A percentile compares a stretch with the other conserved stretches of the same genome.
Conservation (phyloP, 257 asterid genomes). For the Solanum chaucha region DNA sequence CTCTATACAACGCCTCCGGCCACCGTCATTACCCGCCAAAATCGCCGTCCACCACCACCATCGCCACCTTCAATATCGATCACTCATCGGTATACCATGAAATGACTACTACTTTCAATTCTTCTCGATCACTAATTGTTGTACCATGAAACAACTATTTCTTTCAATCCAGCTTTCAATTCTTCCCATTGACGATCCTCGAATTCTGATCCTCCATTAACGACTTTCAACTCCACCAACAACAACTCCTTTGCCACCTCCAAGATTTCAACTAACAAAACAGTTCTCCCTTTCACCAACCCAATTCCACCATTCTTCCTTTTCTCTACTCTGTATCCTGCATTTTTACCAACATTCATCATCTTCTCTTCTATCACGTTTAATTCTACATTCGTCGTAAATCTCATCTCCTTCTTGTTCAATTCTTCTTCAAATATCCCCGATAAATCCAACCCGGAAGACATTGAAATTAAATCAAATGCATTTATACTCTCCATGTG, state of each 20-base stretch:
- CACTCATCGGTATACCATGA: background rate
- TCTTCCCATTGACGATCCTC: constrained; percentile 70
- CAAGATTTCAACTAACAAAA: constrained; percentile 37
- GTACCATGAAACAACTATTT: constrained; percentile 41
- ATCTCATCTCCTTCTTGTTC: constrained; percentile 52
- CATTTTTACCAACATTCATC: constrained; percentile 29
- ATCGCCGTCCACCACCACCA: background rate
- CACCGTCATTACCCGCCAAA: background rate
- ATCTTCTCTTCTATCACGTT: constrained; percentile 54
- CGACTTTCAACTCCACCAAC: constrained; percentile 62
- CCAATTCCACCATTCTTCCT: constrained; percentile 50
- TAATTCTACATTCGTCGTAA: constrained; percentile 30
- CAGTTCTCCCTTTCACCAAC: constrained; percentile 43
- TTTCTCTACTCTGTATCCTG: constrained; percentile 44
- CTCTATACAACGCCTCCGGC: background rate
- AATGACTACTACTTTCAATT: too few relatives aligned
- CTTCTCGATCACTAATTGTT: background rate
- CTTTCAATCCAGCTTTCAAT: constrained; percentile 38
- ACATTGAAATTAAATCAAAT: constrained; percentile 70
- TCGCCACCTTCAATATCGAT: background rate
- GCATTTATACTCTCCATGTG: constrained; percentile 42
- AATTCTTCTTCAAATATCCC: constrained; percentile 46
- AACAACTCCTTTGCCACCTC: constrained; percentile 41
- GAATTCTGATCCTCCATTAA: constrained; percentile 38
- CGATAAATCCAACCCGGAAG: constrained; percentile 65